phyloP scores from a whole-genome alignment of 768 basidiomycete species.

The Psilocybe azurescens region DNA sequence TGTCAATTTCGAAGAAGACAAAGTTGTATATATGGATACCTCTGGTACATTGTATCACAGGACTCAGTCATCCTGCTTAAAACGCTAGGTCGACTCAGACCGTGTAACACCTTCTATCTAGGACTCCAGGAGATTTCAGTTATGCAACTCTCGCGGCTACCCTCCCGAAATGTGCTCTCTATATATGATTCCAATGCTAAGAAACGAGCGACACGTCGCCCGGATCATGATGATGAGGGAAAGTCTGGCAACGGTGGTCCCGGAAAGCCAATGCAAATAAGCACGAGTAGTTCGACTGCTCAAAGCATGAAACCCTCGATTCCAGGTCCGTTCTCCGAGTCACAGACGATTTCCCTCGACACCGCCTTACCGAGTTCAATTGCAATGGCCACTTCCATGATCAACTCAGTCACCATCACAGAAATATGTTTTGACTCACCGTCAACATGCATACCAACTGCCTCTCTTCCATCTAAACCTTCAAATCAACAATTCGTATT shows the following conservation, averaged over 20 bases:
- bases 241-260: not conserved
- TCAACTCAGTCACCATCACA: too few species aligned
- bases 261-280: not conserved
- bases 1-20: not conserved
- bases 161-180: not conserved
- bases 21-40: not conserved
- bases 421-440: not conserved
- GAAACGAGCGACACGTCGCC: not conserved
- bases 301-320: not conserved
- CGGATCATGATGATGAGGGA: not conserved
- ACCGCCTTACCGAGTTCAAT: not conserved
- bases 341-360: not conserved
- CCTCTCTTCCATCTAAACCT: constrained; percentile 3
- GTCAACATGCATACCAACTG: not conserved
- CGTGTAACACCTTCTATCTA: not conserved
- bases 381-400: not conserved
- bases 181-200: not conserved
- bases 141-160: not conserved
- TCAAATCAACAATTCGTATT: constrained; percentile 24
- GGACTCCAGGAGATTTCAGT: too few species aligned
- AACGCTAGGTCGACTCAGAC: not conserved
- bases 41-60: not conserved
- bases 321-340: not conserved
- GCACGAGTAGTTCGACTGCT: not conserved
- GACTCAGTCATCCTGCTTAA: not conserved